These are phyloP conservation scores for Conticribra weissflogii DNA, from an alignment of 108 stramenopile species.

Conservation along the genomic window DNA sequence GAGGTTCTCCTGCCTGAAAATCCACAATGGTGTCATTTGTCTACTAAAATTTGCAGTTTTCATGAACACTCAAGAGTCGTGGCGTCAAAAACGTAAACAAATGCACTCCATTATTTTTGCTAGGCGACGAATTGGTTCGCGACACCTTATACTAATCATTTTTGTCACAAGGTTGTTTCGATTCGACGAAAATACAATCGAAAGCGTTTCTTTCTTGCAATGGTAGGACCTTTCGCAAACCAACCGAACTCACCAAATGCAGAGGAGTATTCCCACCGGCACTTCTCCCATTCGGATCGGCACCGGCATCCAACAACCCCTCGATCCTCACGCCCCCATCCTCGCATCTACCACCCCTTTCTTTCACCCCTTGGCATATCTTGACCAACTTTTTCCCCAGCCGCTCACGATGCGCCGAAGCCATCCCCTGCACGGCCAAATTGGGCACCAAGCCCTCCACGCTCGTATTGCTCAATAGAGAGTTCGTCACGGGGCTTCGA, in stretches of 20 bases:
- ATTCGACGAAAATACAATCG: no score
- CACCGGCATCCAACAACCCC: constrained; percentile 52
- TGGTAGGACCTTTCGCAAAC: no score
- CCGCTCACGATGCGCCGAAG: constrained; percentile 38
- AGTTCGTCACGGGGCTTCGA: constrained; percentile 48
- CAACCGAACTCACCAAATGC: constrained; percentile 43
- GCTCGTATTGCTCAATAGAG: constrained; percentile 21
- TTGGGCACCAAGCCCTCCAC: constrained; percentile 25
- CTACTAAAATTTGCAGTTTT: no score
- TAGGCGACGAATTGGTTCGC: no score
- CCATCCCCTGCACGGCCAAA: constrained; percentile 39
- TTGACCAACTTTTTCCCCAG: constrained; percentile 26
- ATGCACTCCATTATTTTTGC: no score
- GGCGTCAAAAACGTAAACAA: no score
- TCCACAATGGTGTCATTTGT: no score
- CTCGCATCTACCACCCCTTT: constrained; percentile 10
- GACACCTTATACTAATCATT: no score
- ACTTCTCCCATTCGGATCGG: constrained; percentile 36
- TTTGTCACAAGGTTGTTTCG: no score
- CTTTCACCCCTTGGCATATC: constrained; percentile 28
- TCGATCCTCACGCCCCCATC: constrained; percentile 28
- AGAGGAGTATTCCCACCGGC: constrained; percentile 40
- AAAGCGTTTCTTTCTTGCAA: no score
- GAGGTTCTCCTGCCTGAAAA: no score
- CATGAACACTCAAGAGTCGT: no score